Base-by-base conservation (phyloP, 1,284 basidiomycete genomes). In the Exobasidium cylindrosporum region DNA sequence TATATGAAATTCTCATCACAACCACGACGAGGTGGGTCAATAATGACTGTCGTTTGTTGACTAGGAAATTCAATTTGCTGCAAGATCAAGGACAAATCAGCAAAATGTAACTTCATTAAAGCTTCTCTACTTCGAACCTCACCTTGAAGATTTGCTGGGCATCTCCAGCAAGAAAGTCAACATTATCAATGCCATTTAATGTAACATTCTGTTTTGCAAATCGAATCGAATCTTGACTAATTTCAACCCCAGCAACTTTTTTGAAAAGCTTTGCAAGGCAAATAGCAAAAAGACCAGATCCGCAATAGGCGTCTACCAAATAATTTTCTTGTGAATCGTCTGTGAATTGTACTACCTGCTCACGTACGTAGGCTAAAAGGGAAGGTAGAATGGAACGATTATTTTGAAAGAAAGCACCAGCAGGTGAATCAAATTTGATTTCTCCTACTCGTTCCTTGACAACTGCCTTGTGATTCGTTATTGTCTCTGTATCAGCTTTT, bases 391-490 rank as follows among this genome's bases (percentile, higher is more conserved):
- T 91, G 21, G 89, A 88, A 78, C 95, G 95, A 84, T 98, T 98
- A 84, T 97, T 97, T 80, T 98, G 95, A 85, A 97, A 97, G 83
- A 97, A 97, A 3, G 78, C 74, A 44, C 74, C 88, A 0, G 90
- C 92, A 11, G 86, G 86, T 80, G 94, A 97, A 73, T 94, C 88
- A 81, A 98, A 97, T 54, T 89, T 82, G 80, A 84, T 88, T 60
- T 85, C 82, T 2, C 90, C 91, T 14, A 97, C 91, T 49, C 86
- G 86, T 80, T 97, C 94, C 61, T 91, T 88, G 3, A 96, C 88
- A 2, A 84, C 86, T 3, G 83, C 86, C 68, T 89, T 89, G 80
- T 92, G 91, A 78, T 93, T 86, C 0, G 91, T 91, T 65, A 96
- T 84, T 14, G 69, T 70, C 26, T 69, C 68, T 1, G 73, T 63